A percentile compares a stretch with the other conserved stretches of the same genome.
phyloP scores from a whole-genome alignment of 2,329 filamentous ascomycete genomes.

The Scedosporium dehoogii region DNA sequence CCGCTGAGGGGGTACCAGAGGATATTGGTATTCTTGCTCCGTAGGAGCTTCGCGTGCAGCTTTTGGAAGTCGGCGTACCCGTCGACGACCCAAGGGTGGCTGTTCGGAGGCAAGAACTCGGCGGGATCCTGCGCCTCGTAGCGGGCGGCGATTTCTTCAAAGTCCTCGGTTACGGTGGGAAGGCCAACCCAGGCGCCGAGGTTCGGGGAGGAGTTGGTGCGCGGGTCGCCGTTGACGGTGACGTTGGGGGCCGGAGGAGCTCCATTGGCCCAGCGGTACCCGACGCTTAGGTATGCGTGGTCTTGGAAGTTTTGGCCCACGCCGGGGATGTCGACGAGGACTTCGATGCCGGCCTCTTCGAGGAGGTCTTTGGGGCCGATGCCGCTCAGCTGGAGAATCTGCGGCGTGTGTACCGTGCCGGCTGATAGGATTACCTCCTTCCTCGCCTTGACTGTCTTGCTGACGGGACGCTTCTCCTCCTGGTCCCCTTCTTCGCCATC shows the following conservation, averaged over 20 bases:
- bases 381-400: slow-evolving; percentile 33
- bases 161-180: slow-evolving; percentile 12
- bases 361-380: slow-evolving; percentile 28
- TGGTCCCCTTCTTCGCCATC: slow-evolving; percentile 5
- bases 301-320: slow-evolving; percentile 34
- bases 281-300: slow-evolving; percentile 19
- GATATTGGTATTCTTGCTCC: slow-evolving; percentile 13
- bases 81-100: slow-evolving; percentile 12
- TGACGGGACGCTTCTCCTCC: slow-evolving; percentile 7
- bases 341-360: slow-evolving; percentile 21
- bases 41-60: slow-evolving; percentile 12
- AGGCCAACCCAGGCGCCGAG: slow-evolving; percentile 15
- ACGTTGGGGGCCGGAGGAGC: slow-evolving; percentile 1
- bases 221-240: slow-evolving; percentile 2
- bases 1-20: slow-evolving; percentile 9
- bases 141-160: slow-evolving; percentile 12
- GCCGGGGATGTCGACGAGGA: slow-evolving; percentile 29
- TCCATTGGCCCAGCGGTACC: slow-evolving; percentile 10
- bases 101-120: slow-evolving; percentile 10
- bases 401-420: slow-evolving; percentile 25
- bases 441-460: slow-evolving; percentile 14
- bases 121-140: slow-evolving; percentile 16
- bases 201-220: slow-evolving; percentile 9
- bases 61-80: slow-evolving; percentile 14
- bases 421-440: slow-evolving; percentile 28